Evolutionary conservation across 108 stramenopile species (phyloP), one percentile per base, ranked within the genome.

Genomic region (Cyclotella atomus): DNA sequence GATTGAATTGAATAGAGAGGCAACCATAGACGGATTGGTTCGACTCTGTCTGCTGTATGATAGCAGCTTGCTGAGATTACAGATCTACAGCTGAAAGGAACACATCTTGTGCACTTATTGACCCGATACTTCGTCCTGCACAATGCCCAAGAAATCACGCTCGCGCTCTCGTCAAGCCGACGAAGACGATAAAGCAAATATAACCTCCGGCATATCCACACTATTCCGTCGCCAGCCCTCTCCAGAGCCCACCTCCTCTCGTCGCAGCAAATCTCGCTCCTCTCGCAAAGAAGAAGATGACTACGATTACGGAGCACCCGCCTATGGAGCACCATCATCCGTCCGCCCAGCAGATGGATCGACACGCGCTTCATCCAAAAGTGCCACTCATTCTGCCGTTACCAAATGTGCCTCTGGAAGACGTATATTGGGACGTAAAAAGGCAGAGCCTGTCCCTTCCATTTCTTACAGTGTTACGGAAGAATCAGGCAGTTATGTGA

Each of bases 151-250:
- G n/a, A 49, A 49, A 49, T 49, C 47, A 10, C 47, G 47, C 10
- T 49, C 47, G 4, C 47, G 47, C 47, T 49, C 47, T 19, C 47
- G 47, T 49, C n/a, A 24, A 56, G 8, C 7, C 21, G 27, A 30
- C 30, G 29, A 30, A 5, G 25, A 6, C 30, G 3, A 8, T 27
- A 28, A 30, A 28, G 7, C 29, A 7, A 57, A 32, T 56, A 65
- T 65, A 30, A 74, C 73, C 9, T 74, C 73, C 5, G 73, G 73
- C 12, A 74, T 74, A 35, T 74, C 73, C 17, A 74, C 73, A 1
- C 45, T 74, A 36, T 74, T 74, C 52, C 73, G 73, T 35, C 73
- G 73, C 28, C 73, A 74, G 56, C 64, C 73, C 30, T 59, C 56
- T 2, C 73, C 73, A 4, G 65, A 49, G 16, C 28, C 66, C 23